Evolutionary conservation across 2,329 filamentous ascomycete species (phyloP).

Genomic region (Botrytis galanthina): DNA sequence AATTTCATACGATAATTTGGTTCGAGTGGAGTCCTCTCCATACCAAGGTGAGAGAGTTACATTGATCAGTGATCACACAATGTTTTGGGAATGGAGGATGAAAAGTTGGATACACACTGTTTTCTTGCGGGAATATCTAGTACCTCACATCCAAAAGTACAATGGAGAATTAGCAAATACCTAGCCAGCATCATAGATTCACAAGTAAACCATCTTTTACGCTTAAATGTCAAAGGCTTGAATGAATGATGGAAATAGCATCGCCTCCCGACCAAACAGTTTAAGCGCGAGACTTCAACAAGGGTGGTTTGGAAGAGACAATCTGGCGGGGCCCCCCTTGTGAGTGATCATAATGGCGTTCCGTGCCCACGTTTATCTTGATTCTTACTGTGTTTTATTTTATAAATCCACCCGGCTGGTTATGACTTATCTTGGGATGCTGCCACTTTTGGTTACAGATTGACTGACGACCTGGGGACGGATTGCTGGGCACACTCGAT

Average conservation of each 20-base stretch:
- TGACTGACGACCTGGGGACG: not conserved
- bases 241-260: not conserved
- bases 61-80: too few species aligned
- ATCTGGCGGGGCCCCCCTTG: conserved; percentile 8
- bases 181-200: not conserved
- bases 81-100: too few species aligned
- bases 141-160: too few species aligned
- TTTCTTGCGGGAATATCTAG: not conserved
- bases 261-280: not conserved
- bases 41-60: not conserved
- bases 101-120: too few species aligned
- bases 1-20: not conserved
- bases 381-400: not conserved
- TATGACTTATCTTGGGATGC: not conserved
- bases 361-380: not conserved
- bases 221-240: not conserved
- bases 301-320: not conserved
- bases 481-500: not conserved
- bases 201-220: not conserved
- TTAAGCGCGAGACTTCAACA: conserved; percentile 4
- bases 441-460: not conserved
- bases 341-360: conserved; percentile 9
- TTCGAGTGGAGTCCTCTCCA: not conserved
- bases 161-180: not conserved
- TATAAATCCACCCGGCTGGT: not conserved